Evolutionary conservation across 208 protist species (phyloP).

Genomic region (Naegleria gruberi): DNA sequence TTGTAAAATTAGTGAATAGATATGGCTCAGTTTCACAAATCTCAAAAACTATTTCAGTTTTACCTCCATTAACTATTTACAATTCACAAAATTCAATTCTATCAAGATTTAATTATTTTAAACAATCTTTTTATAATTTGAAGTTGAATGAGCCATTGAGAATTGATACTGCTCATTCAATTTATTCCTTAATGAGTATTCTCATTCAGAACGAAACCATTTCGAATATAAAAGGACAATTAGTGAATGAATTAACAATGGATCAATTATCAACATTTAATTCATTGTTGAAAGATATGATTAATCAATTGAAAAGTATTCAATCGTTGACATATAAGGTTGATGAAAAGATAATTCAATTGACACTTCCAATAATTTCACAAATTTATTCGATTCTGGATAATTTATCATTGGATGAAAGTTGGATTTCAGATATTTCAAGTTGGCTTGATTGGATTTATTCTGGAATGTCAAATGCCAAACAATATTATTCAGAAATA

Average conservation of each 20-base stretch:
- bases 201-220: no score
- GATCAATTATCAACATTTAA: neutral
- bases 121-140: neutral
- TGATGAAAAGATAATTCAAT: neutral
- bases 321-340: neutral
- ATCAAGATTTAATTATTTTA: neutral
- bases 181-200: no score
- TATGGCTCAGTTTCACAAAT: neutral
- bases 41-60: neutral
- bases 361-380: neutral
- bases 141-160: neutral
- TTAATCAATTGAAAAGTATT: neutral
- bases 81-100: neutral
- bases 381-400: no score
- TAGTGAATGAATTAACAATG: no score
- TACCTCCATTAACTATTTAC: neutral
- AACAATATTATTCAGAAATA: no score
- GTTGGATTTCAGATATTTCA: no score
- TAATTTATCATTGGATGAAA: no score
- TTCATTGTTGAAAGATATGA: neutral
- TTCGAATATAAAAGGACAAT: neutral
- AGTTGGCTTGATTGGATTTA: no score
- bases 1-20: neutral
- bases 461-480: no score
- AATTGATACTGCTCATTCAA: neutral